phyloP scores from a whole-genome alignment of 78 protist genomes.

The Speleostelium caveatum region DNA sequence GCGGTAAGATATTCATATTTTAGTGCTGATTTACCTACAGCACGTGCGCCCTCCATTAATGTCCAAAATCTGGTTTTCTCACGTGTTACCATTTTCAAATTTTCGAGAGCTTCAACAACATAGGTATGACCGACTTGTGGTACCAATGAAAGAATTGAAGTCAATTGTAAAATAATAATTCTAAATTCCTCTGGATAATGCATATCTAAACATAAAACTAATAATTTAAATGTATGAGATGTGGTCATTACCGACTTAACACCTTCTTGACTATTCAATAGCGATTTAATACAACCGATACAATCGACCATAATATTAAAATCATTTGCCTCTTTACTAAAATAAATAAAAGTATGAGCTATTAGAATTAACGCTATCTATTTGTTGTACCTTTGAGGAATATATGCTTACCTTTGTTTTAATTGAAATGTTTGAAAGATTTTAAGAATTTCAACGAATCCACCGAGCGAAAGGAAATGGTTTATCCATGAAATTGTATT shows the following conservation, averaged over 20 bases:
- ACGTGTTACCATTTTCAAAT: slow-evolving; percentile 31
- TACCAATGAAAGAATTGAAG: slow-evolving; percentile 51
- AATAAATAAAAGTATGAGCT: not conserved
- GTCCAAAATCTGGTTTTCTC: slow-evolving; percentile 50
- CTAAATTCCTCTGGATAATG: slow-evolving; percentile 56
- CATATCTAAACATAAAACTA: slow-evolving; percentile 59
- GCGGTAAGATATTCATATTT: slow-evolving; percentile 55
- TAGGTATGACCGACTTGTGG: slow-evolving; percentile 66
- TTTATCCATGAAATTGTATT: slow-evolving; percentile 68
- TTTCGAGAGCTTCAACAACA: slow-evolving; percentile 65
- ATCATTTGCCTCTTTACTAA: slow-evolving; percentile 33
- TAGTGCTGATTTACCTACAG: slow-evolving; percentile 7
- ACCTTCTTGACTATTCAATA: slow-evolving; percentile 48
- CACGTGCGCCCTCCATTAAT: slow-evolving; percentile 37
- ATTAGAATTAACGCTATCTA: not conserved
- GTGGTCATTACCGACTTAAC: slow-evolving; percentile 68
- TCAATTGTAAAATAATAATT: slow-evolving; percentile 11
- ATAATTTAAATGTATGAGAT: slow-evolving; percentile 69
- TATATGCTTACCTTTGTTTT: slow-evolving; percentile 39
- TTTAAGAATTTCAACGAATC: slow-evolving; percentile 56
- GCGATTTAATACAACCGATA: slow-evolving; percentile 61
- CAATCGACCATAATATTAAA: slow-evolving; percentile 40
- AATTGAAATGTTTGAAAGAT: slow-evolving; percentile 73
- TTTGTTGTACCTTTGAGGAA: too few species aligned
- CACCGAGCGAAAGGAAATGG: slow-evolving; percentile 22